Evolutionary conservation across 192 early-diverging fungal genomes (phyloP).

Genomic region (Coemansia umbellata): DNA sequence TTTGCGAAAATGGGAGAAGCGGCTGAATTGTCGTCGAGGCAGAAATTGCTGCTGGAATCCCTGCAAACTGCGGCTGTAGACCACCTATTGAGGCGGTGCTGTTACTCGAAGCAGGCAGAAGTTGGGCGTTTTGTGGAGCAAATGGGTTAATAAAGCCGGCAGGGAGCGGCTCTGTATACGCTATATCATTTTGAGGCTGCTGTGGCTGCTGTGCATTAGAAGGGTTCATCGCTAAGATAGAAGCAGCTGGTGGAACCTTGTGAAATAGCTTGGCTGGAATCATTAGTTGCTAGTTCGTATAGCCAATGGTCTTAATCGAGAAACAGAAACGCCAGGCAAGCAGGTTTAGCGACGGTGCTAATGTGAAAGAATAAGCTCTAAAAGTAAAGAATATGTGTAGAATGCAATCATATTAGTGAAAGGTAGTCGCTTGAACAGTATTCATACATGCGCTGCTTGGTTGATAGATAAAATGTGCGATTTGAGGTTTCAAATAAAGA

Average conservation of each 20-base stretch:
- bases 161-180: background rate
- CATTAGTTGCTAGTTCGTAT: too few species aligned
- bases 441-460: too few species aligned
- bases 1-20: conserved; percentile 1
- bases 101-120: background rate
- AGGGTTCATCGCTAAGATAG: conserved; percentile 13
- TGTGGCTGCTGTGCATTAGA: background rate
- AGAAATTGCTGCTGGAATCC: background rate
- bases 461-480: too few species aligned
- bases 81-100: background rate
- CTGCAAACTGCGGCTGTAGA: background rate
- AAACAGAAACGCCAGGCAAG: too few species aligned
- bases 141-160: conserved; percentile 5
- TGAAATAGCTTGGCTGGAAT: conserved; percentile 5
- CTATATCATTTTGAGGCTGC: background rate
- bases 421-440: too few species aligned
- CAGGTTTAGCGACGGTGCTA: too few species aligned
- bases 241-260: conserved; percentile 6
- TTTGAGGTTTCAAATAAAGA: too few species aligned
- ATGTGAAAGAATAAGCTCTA: too few species aligned
- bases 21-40: conserved; percentile 6
- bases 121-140: background rate
- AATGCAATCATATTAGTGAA: too few species aligned
- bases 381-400: too few species aligned
- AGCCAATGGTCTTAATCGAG: too few species aligned